Evolutionary conservation across 2,329 filamentous ascomycete genomes (phyloP).

Genomic region (Fusarium pseudonygamai): DNA sequence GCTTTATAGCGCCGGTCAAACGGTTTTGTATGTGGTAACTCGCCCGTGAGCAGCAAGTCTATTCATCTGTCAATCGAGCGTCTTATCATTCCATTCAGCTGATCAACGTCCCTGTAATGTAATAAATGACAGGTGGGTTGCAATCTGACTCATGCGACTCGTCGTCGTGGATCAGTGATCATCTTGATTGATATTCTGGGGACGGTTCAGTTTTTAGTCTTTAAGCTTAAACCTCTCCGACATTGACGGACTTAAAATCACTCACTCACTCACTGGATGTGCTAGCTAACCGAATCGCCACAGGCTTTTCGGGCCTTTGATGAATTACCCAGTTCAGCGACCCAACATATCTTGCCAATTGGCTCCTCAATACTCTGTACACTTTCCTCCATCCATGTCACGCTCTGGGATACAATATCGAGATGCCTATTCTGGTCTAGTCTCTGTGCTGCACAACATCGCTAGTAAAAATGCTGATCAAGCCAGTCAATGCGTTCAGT

Average conservation of each 20-base stretch:
- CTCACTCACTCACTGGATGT: background rate
- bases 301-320: background rate
- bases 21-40: background rate
- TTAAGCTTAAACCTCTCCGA: conserved; percentile 22
- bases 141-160: background rate
- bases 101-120: background rate
- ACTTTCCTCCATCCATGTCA: background rate
- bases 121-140: background rate
- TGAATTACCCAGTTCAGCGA: background rate
- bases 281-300: background rate
- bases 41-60: background rate
- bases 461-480: conserved; percentile 4
- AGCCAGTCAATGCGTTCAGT: conserved; percentile 5
- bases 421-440: conserved; percentile 39
- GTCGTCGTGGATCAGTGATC: background rate
- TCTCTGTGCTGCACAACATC: conserved; percentile 1
- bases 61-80: background rate
- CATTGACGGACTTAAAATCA: background rate
- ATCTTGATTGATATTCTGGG: background rate
- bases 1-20: conserved; percentile 14
- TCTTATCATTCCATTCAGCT: background rate
- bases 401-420: background rate
- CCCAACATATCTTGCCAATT: background rate
- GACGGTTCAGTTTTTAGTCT: conserved; percentile 8
- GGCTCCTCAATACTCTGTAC: background rate